Base-by-base conservation (phyloP, 345 rosid species). In the Euphorbia pulcherrima region DNA sequence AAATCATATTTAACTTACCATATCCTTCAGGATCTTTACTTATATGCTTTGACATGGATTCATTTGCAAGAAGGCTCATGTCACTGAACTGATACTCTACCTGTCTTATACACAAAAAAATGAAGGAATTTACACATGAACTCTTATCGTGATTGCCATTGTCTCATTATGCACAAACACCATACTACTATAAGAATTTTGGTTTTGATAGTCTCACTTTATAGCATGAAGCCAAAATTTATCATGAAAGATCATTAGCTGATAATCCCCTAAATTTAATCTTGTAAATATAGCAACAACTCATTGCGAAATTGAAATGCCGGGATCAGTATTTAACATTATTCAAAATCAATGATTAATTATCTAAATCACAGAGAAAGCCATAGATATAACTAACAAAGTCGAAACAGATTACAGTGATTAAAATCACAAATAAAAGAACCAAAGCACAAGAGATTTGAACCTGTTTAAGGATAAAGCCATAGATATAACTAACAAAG, bases 31-130 rank as follows among this genome's bases (percentile, higher is more conserved):
- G 87, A 40, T 94, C 97, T 88, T 88, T 89, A 70, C 64, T 82
- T 62, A 88, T 80, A 40, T 89, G 97, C 76, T 84, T 91, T 30
- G 93, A 84, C 75, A 94, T 77, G 23, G 90, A 84, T 66, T 94
- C 97, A 77, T 94, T 91, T 14, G 96, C 92, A 39, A 94, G 80
- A 75, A 94, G 90, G 78, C 92, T 90, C 89, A 91, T 87, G 80
- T 92, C 89, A 64, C 95, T 91, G 72, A 94, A 83, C 78, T 87
- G 90, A 74, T 91, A 91, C 62, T 94, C 97, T 71, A 83, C 99
- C 97, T 91, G 80, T 60, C 52, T 67, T 21, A 55, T 18, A 60
- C 27, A 62, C 13, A 68, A 74, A 52, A 33, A 40, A 9, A 58
- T 39, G 35, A 67, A 23, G 8, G 41, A 11, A 27, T 50, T 39